Evolutionary conservation across 2,329 filamentous ascomycete species (phyloP), one percentile per base, ranked within the genome.

Genomic region (Arthrobotrys musiformis): DNA sequence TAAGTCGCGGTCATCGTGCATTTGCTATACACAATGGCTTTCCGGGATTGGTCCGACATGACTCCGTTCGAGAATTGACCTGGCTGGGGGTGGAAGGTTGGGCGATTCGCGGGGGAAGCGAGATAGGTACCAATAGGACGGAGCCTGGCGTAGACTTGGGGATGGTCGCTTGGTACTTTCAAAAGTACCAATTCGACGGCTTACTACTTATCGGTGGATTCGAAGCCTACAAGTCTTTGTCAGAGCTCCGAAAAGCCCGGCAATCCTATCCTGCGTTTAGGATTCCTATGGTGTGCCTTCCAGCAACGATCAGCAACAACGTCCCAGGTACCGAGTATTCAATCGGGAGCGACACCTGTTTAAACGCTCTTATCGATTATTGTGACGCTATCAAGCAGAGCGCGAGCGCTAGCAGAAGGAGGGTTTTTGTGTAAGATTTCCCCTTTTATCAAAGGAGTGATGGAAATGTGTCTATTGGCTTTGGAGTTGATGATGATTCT

Each of bases 231-330:
- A 96, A 95, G 72, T 91, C 95, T 1, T 88, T 97, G 35, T 93
- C 92, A 50, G 92, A 98, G 84, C 87, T 99, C 76, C 91, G 94
- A 80, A 89, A 92, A 85, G 93, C 91, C 13, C 88, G 93, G 69
- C 88, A 89, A 37, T 85, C 92, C 78, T 97, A 92, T 84, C 90
- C 92, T 9, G 91, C 92, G 0, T 92, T 99, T 82, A 93, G 93
- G 84, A 97, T 99, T 79, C 95, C 95, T 19, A 93, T 98, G 87
- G 89, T 91, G 64, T 88, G 97, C 46, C 87, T 99, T 26, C 95
- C 95, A 0, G 95, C 95, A n/a, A 99, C 95, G 8, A 94, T 99
- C 81, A 97, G 93, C 79, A 99, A 99, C 87, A 99, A 99, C 83
- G 95, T 99, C 3, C 95, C 95, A 0, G 95, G 95, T 42, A 97